A percentile compares a stretch with the other conserved stretches of the same genome.
Evolutionary conservation across 768 basidiomycete species (phyloP).

Genomic region (Macrocybe gigantea): DNA sequence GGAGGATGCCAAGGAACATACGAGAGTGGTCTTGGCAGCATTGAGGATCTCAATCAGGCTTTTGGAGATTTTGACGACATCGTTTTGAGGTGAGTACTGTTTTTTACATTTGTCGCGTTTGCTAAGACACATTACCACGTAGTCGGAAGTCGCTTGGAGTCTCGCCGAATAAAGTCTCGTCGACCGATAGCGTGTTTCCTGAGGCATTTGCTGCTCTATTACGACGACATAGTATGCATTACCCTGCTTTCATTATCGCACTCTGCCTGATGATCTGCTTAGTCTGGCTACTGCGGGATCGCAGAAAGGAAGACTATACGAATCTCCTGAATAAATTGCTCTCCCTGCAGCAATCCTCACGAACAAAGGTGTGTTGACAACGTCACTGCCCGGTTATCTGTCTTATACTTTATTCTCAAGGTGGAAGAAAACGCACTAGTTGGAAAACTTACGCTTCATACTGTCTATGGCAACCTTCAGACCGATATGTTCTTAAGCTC

Average conservation of each 20-base stretch:
- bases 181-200: conserved; percentile 51
- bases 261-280: conserved; percentile 3
- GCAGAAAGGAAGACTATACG: conserved; percentile 45
- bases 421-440: conserved; percentile 71
- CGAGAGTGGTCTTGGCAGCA: conserved; percentile 46
- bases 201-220: conserved; percentile 55
- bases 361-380: conserved; percentile 43
- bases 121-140: conserved; percentile 15
- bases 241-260: not conserved
- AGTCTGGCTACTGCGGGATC: conserved; percentile 69
- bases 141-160: conserved; percentile 39
- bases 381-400: not conserved
- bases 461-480: conserved; percentile 72
- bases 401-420: conserved; percentile 26
- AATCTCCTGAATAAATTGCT: conserved; percentile 52
- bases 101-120: not conserved
- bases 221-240: conserved; percentile 58
- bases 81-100: conserved; percentile 33
- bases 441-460: conserved; percentile 73
- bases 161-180: conserved; percentile 19
- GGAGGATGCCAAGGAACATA: conserved; percentile 50
- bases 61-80: conserved; percentile 48
- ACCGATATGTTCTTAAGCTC: conserved; percentile 89
- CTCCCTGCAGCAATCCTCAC: conserved; percentile 47
- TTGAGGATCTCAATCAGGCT: conserved; percentile 55